phyloP scores from a whole-genome alignment of 306 rosid species.

The Adenanthera pavonina region DNA sequence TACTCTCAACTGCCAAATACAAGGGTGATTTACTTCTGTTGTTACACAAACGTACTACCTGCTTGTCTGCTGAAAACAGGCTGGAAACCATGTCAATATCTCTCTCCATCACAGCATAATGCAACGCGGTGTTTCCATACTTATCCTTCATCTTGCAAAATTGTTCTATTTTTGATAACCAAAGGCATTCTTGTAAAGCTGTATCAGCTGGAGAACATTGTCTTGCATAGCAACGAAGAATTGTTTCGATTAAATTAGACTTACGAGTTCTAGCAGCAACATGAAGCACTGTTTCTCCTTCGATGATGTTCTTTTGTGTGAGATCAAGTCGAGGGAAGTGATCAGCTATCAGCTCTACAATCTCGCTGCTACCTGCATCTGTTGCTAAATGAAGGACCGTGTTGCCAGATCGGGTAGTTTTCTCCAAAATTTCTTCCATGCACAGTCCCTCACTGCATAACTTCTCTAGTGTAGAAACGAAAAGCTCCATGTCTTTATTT shows the following conservation, averaged over 20 bases:
- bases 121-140: not conserved
- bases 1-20: not conserved
- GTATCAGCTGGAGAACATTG: too few relatives aligned
- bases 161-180: too few relatives aligned
- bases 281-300: not conserved
- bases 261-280: not conserved
- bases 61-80: not conserved
- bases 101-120: not conserved
- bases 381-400: not conserved
- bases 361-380: too few relatives aligned
- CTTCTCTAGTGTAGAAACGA: not conserved
- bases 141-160: not conserved
- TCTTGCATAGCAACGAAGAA: not conserved
- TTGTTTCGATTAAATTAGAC: not conserved
- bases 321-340: too few relatives aligned
- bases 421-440: not conserved
- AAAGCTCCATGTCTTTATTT: not conserved
- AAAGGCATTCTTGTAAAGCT: too few relatives aligned
- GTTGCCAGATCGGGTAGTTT: not conserved
- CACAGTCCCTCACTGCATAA: not conserved
- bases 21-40: not conserved
- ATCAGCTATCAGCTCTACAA: too few relatives aligned
- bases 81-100: not conserved
- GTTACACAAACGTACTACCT: not conserved
- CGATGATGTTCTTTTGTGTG: too few relatives aligned